Percentiles rank a stretch among this genome's conserved stretches.
phyloP scores from a whole-genome alignment of 2,329 filamentous ascomycete genomes.

The Aspergillus sp. region DNA sequence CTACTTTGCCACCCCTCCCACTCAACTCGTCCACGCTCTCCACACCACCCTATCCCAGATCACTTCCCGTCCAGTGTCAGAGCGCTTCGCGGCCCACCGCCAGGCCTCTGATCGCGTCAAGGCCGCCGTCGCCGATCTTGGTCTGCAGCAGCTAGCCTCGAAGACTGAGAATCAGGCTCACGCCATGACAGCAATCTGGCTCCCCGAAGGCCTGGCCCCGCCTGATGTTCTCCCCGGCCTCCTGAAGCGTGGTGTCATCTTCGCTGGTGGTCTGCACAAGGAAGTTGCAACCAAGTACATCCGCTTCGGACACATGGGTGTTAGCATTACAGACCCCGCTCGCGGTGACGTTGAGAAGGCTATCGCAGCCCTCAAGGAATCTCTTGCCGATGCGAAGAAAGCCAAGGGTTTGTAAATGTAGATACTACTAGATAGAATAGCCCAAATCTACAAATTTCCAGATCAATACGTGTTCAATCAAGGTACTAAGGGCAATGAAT shows the following conservation, averaged over 20 bases:
- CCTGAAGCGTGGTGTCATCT: constrained; percentile 83
- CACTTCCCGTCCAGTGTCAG: constrained; percentile 72
- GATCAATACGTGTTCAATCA: background rate
- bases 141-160: constrained; percentile 80
- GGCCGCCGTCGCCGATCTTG: constrained; percentile 74
- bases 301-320: constrained; percentile 96
- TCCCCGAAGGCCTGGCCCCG: constrained; percentile 79
- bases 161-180: constrained; percentile 91
- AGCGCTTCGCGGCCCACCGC: constrained; percentile 80
- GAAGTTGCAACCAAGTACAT: constrained; percentile 93
- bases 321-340: constrained; percentile 79
- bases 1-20: constrained; percentile 95
- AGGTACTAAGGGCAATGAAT: too few species aligned
- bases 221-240: constrained; percentile 83
- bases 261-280: constrained; percentile 94
- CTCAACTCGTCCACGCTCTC: constrained; percentile 88
- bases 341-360: constrained; percentile 83
- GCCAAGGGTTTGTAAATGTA: constrained; percentile 45
- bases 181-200: constrained; percentile 96
- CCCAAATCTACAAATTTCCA: background rate
- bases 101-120: constrained; percentile 83
- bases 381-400: constrained; percentile 72
- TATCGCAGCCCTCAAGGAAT: constrained; percentile 72
- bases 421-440: background rate
- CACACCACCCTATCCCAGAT: constrained; percentile 88